Conservation (phyloP, 2,329 filamentous ascomycete genomes). For the Pseudohalonectria lignicola region DNA sequence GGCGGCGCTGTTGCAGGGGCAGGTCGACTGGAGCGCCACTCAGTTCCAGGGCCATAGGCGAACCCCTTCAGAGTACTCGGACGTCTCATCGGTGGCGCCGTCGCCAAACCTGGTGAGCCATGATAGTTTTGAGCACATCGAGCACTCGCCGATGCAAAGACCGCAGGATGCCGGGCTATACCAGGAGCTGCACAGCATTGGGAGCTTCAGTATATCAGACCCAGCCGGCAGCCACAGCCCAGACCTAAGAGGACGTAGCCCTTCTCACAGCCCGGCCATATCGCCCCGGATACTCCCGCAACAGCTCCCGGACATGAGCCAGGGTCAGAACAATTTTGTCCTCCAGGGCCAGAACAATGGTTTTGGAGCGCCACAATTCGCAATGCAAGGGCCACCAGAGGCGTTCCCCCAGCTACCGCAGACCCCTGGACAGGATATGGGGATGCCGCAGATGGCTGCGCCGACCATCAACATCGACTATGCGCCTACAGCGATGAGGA, state of each 20-base stretch:
- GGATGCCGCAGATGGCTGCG: conserved; percentile 66
- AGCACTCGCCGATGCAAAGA: conserved; percentile 68
- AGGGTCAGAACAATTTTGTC: conserved; percentile 31
- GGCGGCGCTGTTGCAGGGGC: conserved; percentile 42
- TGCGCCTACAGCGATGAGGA: conserved; percentile 61
- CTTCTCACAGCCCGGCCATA: conserved; percentile 62
- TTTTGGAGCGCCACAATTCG: conserved; percentile 30
- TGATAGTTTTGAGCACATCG: conserved; percentile 61
- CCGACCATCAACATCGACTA: conserved; percentile 92
- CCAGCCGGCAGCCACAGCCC: conserved; percentile 47
- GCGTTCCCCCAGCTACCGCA: conserved; percentile 40
- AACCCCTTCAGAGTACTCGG: conserved; percentile 82
- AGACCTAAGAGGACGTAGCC: conserved; percentile 59
- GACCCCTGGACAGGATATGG: conserved; percentile 46
- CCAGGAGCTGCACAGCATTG: conserved; percentile 67
- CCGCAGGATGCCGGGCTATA: conserved; percentile 64
- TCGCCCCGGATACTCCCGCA: conserved; percentile 50
- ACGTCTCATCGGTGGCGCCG: conserved; percentile 68
- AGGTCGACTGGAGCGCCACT: conserved; percentile 39
- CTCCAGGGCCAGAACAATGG: conserved; percentile 27
- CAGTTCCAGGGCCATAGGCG: conserved; percentile 76
- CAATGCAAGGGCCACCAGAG: conserved; percentile 27
- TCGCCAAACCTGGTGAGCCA: conserved; percentile 72
- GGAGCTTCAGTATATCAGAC: conserved; percentile 71
- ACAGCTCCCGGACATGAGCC: conserved; percentile 39